Evolutionary conservation across 208 protist genomes (phyloP).

Genomic region (Novymonas esmeraldas): DNA sequence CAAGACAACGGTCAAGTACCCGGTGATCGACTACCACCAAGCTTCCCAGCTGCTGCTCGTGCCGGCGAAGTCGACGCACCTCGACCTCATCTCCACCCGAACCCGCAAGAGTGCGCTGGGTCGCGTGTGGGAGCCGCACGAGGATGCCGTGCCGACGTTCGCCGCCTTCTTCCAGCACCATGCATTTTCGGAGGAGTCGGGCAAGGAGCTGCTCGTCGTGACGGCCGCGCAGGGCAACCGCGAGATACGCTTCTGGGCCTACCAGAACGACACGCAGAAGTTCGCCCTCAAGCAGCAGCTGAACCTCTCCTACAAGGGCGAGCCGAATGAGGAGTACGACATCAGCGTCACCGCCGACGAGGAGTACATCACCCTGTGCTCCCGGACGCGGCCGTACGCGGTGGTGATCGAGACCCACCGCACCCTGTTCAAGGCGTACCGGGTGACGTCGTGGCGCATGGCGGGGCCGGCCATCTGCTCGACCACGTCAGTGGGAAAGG

Average conservation of each 20-base stretch:
- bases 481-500: constrained; percentile 77
- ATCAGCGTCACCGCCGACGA: constrained; percentile 79
- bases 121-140: constrained; percentile 86
- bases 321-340: constrained; percentile 48
- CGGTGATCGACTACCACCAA: constrained; percentile 70
- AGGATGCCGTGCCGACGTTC: constrained; percentile 67
- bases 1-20: constrained; percentile 66
- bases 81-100: constrained; percentile 74
- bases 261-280: constrained; percentile 61
- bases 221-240: constrained; percentile 81
- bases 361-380: constrained; percentile 89
- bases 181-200: constrained; percentile 56
- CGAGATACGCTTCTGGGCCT: constrained; percentile 87
- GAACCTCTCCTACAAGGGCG: constrained; percentile 48
- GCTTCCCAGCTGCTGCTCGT: constrained; percentile 60
- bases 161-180: constrained; percentile 81
- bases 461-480: constrained; percentile 62
- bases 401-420: constrained; percentile 85
- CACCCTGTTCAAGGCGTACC: constrained; percentile 72
- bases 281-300: constrained; percentile 88
- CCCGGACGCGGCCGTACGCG: constrained; percentile 53
- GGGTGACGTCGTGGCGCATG: constrained; percentile 84
- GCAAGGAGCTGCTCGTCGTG: constrained; percentile 61
- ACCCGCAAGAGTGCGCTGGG: constrained; percentile 66
- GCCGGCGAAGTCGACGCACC: constrained; percentile 71